Evolutionary conservation across 2,329 filamentous ascomycete genomes (phyloP), one percentile per base, ranked within the genome.

Genomic region (Paecilomyces niveus): DNA sequence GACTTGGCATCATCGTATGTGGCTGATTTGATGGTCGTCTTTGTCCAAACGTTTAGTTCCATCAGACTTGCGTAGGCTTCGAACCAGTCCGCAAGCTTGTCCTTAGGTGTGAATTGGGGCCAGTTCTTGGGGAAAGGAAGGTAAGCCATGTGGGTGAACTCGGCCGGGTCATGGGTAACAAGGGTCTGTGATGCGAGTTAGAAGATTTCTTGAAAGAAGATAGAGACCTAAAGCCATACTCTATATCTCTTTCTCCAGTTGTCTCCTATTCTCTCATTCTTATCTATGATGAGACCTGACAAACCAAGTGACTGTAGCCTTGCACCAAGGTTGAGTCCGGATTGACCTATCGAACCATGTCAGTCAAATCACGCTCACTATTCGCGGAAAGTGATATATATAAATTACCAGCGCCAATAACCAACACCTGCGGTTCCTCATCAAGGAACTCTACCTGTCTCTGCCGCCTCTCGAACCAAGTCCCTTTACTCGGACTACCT

Each of bases 231-330:
- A 9, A 57, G 56, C 21, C 39, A 13, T 55, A 74, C 72, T 24
- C 75, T 70, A 59, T 83, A 83, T n/a, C 81, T 73, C 15, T 76
- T 72, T 2, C 78, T 68, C 80, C 80, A 82, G 54, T 79, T 80
- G 60, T 81, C 79, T 3, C 80, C 80, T 9, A 82, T 69, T 0
- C 75, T 68, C 15, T 74, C 67, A 45, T 77, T 75, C 55, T 73
- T 73, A 55, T 82, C 80, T 13, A 82, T 64, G 31, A 82, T 68
- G 18, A 81, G 65, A 54, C 67, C 70, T 4, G 72, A 70, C 0
- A 80, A 57, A 3, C 74, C 72, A 11, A 78, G 65, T 3, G 70
- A 72, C 56, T 77, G 69, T 1, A 78, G 67, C 10, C 76, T 72
- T 33, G 76, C 76, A 24, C 69, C 76, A 53, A 75, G 64, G 31